Conservation (phyloP, 768 basidiomycete species). For the Lenzites betulinus region DNA sequence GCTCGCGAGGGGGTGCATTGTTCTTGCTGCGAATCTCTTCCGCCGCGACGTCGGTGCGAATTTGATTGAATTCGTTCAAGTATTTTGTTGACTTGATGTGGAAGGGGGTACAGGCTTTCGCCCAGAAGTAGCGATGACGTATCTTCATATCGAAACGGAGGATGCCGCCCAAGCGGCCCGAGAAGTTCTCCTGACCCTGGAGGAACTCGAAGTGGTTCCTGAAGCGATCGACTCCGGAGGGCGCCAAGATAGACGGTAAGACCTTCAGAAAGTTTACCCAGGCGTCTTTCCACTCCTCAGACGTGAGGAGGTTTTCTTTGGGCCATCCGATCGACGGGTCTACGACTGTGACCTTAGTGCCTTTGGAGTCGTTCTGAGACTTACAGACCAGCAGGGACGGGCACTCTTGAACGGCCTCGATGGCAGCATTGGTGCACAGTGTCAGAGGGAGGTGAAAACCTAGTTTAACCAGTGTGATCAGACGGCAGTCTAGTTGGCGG, state of each 20-base stretch:
- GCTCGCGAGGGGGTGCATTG: too few relatives aligned
- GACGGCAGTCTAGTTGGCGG: not conserved
- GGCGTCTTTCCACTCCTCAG: constrained; percentile 10
- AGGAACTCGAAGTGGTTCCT: constrained; percentile 1
- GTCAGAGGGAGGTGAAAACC: constrained; percentile 12
- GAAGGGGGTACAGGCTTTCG: not conserved
- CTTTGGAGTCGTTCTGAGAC: not conserved
- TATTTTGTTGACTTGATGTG: not conserved
- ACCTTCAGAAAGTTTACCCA: not conserved
- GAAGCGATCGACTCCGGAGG: not conserved
- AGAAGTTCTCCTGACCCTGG: not conserved
- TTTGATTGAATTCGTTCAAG: not conserved
- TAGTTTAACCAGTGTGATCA: not conserved
- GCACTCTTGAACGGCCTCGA: not conserved
- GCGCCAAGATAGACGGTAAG: not conserved
- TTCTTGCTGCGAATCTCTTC: too few relatives aligned
- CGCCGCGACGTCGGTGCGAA: not conserved
- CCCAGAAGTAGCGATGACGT: constrained; percentile 2
- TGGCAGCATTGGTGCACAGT: constrained; percentile 1
- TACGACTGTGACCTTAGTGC: not conserved
- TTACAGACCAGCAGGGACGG: not conserved
- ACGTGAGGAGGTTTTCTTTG: not conserved
- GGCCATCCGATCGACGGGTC: not conserved
- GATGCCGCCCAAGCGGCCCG: not conserved
- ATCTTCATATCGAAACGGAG: constrained; percentile 3